A percentile compares a stretch with the other conserved stretches of the same genome.
These are phyloP conservation scores for Astrephomene gubernaculifera DNA, from an alignment of 139 green algal genomes.

Conservation along the genomic window DNA sequence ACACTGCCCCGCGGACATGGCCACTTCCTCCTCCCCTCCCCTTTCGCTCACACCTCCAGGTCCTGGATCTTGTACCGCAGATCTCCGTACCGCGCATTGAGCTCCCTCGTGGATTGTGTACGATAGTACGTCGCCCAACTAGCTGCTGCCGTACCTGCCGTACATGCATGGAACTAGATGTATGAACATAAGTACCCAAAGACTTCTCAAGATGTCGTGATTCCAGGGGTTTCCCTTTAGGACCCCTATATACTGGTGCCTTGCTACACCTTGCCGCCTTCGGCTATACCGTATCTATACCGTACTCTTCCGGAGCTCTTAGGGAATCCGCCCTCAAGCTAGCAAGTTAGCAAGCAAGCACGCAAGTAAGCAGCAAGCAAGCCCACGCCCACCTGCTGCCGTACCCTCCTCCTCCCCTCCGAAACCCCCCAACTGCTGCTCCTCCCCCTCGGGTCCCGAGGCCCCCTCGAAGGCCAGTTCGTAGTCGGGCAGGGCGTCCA, in stretches of 20 bases:
- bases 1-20: too few species aligned
- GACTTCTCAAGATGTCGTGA: too few species aligned
- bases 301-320: background rate
- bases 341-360: too few species aligned
- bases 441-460: background rate
- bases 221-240: too few species aligned
- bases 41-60: conserved; percentile 72
- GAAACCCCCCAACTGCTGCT: background rate
- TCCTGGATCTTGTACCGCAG: conserved; percentile 86
- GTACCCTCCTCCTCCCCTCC: background rate
- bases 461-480: conserved; percentile 66
- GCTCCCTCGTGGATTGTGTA: conserved; percentile 60
- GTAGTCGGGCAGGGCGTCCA: conserved; percentile 82
- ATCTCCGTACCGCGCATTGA: conserved; percentile 81
- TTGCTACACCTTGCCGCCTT: too few species aligned
- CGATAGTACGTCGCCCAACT: conserved; percentile 74
- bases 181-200: too few species aligned
- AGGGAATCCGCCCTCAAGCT: too few species aligned
- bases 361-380: too few species aligned
- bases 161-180: too few species aligned
- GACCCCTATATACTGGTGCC: too few species aligned
- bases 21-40: too few species aligned
- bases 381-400: too few species aligned
- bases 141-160: conserved; percentile 16
- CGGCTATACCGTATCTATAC: background rate